Conservation (phyloP, 345 rosid species). For the Angophora floribunda region DNA sequence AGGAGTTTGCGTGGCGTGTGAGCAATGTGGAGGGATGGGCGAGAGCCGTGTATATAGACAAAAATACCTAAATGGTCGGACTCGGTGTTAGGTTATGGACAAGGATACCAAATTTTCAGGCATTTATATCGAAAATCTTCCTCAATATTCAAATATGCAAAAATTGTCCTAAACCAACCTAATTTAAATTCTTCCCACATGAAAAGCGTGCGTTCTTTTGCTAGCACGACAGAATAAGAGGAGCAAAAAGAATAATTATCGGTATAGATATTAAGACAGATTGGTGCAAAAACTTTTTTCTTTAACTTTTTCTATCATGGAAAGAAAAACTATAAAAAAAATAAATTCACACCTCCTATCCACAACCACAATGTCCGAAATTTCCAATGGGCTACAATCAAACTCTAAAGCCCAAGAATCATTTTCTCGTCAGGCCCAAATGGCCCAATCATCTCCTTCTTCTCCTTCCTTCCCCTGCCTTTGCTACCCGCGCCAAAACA, state of each 20-base stretch:
- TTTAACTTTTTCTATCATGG: not conserved
- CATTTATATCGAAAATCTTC: not conserved
- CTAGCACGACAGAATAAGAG: not conserved
- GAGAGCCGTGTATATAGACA: accelerated
- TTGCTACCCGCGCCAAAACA: not conserved
- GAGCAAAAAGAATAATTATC: not conserved
- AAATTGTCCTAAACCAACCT: not conserved
- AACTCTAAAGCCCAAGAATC: not conserved
- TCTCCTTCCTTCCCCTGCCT: not conserved
- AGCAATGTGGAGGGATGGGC: not conserved
- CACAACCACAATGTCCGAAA: not conserved
- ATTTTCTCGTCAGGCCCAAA: not conserved
- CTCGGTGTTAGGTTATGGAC: not conserved
- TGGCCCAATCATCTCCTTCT: not conserved
- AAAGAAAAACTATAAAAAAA: too few species aligned
- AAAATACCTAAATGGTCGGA: not conserved
- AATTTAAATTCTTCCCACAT: not conserved
- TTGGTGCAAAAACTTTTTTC: not conserved
- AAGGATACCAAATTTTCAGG: not conserved
- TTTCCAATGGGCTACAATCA: not conserved
- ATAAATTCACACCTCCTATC: not conserved
- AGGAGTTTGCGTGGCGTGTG: not conserved
- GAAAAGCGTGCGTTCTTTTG: not conserved
- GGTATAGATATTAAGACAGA: not conserved
- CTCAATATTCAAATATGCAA: not conserved